Base-by-base conservation (phyloP, 176 grass and related monocot genomes). In the Rhipidocladum racemiflorum region DNA sequence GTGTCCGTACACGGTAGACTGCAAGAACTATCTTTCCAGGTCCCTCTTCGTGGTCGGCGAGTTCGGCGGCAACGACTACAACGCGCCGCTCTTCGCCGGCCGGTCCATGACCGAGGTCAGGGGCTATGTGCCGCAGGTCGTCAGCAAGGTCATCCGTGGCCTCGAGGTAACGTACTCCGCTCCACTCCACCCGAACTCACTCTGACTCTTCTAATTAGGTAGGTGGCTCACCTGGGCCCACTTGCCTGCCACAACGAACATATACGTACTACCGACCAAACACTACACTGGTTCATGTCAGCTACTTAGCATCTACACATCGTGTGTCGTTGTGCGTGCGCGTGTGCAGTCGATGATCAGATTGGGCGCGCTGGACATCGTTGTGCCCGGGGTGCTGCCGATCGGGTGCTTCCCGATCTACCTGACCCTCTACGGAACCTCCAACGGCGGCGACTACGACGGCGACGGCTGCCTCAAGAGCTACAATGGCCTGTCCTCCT, bases 41-140 rank as follows among this genome's bases (percentile, higher is more conserved):
- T 94, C 87, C 0, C 84, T 92, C 10, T 89, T 91, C 36, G 87
- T 91, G 0, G 81, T 91, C 12, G 90, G 90, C 55, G 92, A 91
- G 84, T 94, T 94, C 78, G 84, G 87, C 23, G 92, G 92, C 46
- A 91, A 94, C 65, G 89, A 91, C 73, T 91, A 91, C 85, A 94
- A 92, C 78, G 90, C 87, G 6, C 61, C 77, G 29, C 76, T 91
- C 25, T 94, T 94, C 89, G 46, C 81, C 24, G 64, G 85, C 40
- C 67, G 88, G 21, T 18, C 59, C 68, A 88, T 93, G 68, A 23
- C 85, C 1, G 88, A 88, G 53, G 88, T 93, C 3, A 36, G 61
- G 4, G 83, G 79, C 10, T 93, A 90, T 64, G 87, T 88, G 53
- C 91, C 91, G 0, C 66, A 4, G 21, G 79, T 93, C 17, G 68